Percentiles rank a stretch among this genome's conserved stretches.
These are phyloP conservation scores for Sphaerosporella brunnea DNA, from an alignment of 495 filamentous ascomycete genomes.

Conservation along the genomic window DNA sequence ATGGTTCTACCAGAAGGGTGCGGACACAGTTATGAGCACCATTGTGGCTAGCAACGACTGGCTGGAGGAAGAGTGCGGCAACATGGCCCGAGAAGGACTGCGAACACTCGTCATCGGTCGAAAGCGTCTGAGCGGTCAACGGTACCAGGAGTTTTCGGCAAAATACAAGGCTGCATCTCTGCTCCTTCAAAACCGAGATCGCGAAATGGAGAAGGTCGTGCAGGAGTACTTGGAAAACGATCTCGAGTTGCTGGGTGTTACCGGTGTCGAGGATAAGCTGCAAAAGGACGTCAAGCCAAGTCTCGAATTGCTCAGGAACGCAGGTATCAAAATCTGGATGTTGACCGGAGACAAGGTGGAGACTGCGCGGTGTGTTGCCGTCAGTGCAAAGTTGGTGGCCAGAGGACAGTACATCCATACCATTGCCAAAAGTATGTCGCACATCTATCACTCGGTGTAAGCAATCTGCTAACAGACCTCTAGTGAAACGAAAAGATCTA, in stretches of 20 bases:
- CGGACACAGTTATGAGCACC: constrained; percentile 87
- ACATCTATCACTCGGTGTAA: constrained; percentile 4
- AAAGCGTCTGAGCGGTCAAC: constrained; percentile 53
- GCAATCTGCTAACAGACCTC: constrained; percentile 2
- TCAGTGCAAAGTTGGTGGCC: constrained; percentile 84
- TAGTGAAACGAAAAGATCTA: constrained; percentile 48
- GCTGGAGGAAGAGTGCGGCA: constrained; percentile 95
- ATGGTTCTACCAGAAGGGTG: constrained; percentile 98
- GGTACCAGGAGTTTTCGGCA: constrained; percentile 61
- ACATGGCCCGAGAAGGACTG: constrained; percentile 94
- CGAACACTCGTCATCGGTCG: constrained; percentile 87
- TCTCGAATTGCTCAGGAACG: constrained; percentile 85
- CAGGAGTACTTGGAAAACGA: constrained; percentile 69
- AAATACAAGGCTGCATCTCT: constrained; percentile 66
- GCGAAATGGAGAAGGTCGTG: constrained; percentile 60
- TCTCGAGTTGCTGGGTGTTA: constrained; percentile 84
- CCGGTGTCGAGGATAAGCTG: constrained; percentile 91
- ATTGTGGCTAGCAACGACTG: constrained; percentile 94
- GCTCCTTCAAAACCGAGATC: constrained; percentile 59
- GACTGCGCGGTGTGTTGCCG: constrained; percentile 89
- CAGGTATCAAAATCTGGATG: constrained; percentile 99
- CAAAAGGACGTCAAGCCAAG: constrained; percentile 90
- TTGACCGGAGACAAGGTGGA: constrained; percentile 97
- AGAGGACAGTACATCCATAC: constrained; percentile 93
- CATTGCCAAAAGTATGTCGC: constrained; percentile 46